Evolutionary conservation across 1,284 basidiomycete genomes (phyloP).

Genomic region (Baeospora myosura): DNA sequence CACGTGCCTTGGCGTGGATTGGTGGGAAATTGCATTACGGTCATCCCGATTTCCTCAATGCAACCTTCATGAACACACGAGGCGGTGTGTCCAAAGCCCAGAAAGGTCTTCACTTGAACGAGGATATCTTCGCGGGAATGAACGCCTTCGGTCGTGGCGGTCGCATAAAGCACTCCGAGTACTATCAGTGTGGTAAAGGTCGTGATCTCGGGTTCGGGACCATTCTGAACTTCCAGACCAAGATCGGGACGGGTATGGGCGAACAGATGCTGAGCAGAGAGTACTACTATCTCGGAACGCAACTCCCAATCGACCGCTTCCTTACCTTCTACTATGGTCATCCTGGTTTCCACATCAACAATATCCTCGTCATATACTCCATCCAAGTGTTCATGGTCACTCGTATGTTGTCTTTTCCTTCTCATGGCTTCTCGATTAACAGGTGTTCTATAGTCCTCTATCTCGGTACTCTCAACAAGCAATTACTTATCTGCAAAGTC

Average conservation of each 20-base stretch:
- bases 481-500: constrained; percentile 80
- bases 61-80: constrained; percentile 96
- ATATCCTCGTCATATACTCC: constrained; percentile 96
- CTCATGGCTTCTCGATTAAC: constrained; percentile 10
- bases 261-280: constrained; percentile 99
- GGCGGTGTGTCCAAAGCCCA: constrained; percentile 99
- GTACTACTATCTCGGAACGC: constrained; percentile 98
- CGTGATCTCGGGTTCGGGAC: constrained; percentile 99
- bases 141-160: constrained; percentile 97
- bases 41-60: constrained; percentile 98
- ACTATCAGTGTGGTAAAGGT: constrained; percentile 98
- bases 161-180: constrained; percentile 98
- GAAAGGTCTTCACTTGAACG: constrained; percentile 97
- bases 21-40: constrained; percentile 99
- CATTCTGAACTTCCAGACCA: constrained; percentile 99
- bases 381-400: constrained; percentile 94
- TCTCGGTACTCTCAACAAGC: constrained; percentile 91
- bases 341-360: constrained; percentile 99
- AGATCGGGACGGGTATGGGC: constrained; percentile 99
- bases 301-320: constrained; percentile 97
- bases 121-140: constrained; percentile 99
- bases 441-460: constrained; percentile 57
- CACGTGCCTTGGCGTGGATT: constrained; percentile 92
- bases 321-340: constrained; percentile 99
- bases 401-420: constrained; percentile 40